Evolutionary conservation across 2,329 filamentous ascomycete genomes (phyloP).

Genomic region (Stachybotrys chlorohalonatus): DNA sequence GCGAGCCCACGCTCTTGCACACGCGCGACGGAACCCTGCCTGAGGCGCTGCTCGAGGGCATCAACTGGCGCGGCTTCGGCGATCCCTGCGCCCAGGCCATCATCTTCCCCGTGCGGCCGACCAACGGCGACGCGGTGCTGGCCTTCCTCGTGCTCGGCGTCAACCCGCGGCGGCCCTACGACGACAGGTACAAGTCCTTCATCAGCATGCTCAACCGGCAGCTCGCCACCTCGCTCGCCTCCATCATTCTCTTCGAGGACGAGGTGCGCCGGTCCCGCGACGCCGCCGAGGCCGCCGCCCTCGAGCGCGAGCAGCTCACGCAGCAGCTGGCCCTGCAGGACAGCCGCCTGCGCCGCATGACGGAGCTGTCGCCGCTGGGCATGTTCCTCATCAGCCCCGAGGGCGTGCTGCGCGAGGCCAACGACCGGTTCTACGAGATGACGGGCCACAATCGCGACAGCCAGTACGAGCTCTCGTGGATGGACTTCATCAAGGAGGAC

Average conservation of each 20-base stretch:
- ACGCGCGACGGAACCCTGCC: constrained; percentile 44
- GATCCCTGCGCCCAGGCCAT: constrained; percentile 53
- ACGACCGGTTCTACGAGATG: constrained; percentile 38
- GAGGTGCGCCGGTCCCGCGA: constrained; percentile 44
- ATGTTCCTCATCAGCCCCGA: constrained; percentile 30
- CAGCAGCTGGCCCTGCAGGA: constrained; percentile 25
- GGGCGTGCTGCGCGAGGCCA: constrained; percentile 31
- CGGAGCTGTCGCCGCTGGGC: constrained; percentile 24
- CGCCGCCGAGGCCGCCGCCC: constrained; percentile 21
- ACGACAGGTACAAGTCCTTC: constrained; percentile 57
- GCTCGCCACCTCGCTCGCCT: constrained; percentile 53
- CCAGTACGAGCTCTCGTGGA: constrained; percentile 30
- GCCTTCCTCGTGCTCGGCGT: constrained; percentile 59
- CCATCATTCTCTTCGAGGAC: constrained; percentile 55
- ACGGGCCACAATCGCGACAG: constrained; percentile 29
- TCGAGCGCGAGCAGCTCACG: constrained; percentile 22
- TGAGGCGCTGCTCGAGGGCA: constrained; percentile 43
- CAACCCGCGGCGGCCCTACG: constrained; percentile 59
- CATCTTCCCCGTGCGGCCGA: constrained; percentile 56
- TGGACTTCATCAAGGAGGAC: constrained; percentile 26
- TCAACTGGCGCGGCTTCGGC: constrained; percentile 52
- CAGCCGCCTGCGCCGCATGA: constrained; percentile 25
- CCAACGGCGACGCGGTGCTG: constrained; percentile 53
- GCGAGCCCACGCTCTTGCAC: constrained; percentile 25
- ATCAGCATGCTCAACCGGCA: constrained; percentile 34